Evolutionary conservation across 768 basidiomycete species (phyloP).

Genomic region (Tephrocybe sp.): DNA sequence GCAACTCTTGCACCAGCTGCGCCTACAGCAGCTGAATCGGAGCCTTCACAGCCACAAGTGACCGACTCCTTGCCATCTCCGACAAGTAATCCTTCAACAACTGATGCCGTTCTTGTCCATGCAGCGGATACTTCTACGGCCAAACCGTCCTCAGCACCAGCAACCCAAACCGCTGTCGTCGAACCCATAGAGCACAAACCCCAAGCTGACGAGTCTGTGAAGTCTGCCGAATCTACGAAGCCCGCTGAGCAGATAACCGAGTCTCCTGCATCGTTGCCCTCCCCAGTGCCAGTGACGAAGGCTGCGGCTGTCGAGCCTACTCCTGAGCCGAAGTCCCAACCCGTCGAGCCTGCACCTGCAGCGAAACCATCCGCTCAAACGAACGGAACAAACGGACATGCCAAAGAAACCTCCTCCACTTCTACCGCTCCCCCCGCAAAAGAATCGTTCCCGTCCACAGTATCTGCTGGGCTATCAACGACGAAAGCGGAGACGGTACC

Average conservation of each 20-base stretch:
- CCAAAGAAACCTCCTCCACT: not conserved
- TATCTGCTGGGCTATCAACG: slow-evolving; percentile 20
- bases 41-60: no score
- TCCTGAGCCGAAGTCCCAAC: not conserved
- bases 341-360: slow-evolving; percentile 3
- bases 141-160: no score
- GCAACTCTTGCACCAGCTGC: not conserved
- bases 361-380: not conserved
- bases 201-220: no score
- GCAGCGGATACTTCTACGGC: no score
- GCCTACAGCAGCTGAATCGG: not conserved
- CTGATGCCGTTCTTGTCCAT: no score
- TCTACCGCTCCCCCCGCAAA: slow-evolving; percentile 13
- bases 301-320: not conserved
- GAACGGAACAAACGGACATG: slow-evolving; percentile 9
- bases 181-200: no score
- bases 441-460: slow-evolving; percentile 27
- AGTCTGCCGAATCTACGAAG: no score
- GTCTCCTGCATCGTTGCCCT: not conserved
- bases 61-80: no score
- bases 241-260: no score
- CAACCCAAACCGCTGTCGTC: no score
- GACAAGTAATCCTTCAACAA: no score
- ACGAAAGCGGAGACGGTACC: slow-evolving; percentile 31
- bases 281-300: not conserved